Conservation (phyloP, 768 basidiomycete species). For the Kwoniella botswanensis region DNA sequence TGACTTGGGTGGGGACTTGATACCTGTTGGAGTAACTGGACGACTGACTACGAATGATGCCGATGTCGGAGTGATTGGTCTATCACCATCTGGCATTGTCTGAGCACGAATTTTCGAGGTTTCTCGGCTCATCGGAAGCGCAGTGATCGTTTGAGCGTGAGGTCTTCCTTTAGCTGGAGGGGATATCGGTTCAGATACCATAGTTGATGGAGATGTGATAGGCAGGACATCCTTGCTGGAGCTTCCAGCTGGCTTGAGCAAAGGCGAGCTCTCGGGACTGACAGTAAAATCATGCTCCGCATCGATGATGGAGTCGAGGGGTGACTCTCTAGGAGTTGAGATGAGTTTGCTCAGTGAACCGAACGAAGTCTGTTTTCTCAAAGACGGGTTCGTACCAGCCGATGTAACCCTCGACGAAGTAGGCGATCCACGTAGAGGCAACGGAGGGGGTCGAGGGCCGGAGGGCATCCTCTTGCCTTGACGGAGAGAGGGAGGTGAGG, state of each 20-base stretch:
- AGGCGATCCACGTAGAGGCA: constrained; percentile 17
- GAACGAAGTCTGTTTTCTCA: constrained; percentile 11
- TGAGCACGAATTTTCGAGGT: constrained; percentile 9
- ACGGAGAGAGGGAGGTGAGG: constrained; percentile 11
- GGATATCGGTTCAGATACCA: not conserved
- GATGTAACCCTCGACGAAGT: constrained; percentile 16
- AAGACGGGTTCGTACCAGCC: not conserved
- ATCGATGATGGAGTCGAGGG: constrained; percentile 26
- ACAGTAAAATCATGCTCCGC: constrained; percentile 33
- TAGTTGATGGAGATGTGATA: not conserved
- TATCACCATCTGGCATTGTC: constrained; percentile 4
- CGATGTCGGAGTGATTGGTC: constrained; percentile 18
- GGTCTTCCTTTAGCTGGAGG: not conserved
- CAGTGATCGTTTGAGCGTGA: constrained; percentile 9
- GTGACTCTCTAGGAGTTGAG: constrained; percentile 6
- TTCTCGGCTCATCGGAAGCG: constrained; percentile 22
- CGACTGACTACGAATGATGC: constrained; percentile 22
- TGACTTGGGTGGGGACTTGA: constrained; percentile 13
- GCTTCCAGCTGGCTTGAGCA: constrained; percentile 1
- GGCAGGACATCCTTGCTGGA: constrained; percentile 10
- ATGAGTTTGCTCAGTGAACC: constrained; percentile 6
- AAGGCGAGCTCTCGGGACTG: constrained; percentile 33
- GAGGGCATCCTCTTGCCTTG: constrained; percentile 19
- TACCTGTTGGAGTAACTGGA: constrained; percentile 16
- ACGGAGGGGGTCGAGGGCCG: constrained; percentile 25